Evolutionary conservation across 2,329 filamentous ascomycete species (phyloP), one percentile per base, ranked within the genome.

Genomic region (Calonectria pseudoreteaudii): DNA sequence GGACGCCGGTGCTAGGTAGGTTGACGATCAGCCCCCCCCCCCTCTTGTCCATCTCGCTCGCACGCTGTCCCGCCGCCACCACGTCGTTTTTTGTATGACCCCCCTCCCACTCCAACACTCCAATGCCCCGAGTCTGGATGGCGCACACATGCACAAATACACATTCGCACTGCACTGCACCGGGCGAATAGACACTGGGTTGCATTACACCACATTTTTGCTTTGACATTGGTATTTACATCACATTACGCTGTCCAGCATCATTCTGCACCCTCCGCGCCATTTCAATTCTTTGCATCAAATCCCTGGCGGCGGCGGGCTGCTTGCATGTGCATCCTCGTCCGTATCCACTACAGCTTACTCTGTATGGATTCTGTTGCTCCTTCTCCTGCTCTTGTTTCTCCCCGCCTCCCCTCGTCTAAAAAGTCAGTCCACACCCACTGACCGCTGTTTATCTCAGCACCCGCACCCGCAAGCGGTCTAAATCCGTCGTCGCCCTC

Each of bases 401-500:
- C 75, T 73, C 23, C 68, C 72, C 47, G 44, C 70, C 75, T 70
- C 62, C 62, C 66, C 71, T 76, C 75, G 75, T 38, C 66, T 64
- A 64, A 68, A 80, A 76, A 73, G 70, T 80, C 77, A 78, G 75
- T 78, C 78, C 78, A 80, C 78, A 80, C 77, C 56, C 73, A 77
- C 79, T 81, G 79, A 81, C 78, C 78, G 79, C 78, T 78, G 74
- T 79, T 80, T 79, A 79, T 78, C 60, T 75, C 70, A 81, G 78
- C 76, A 76, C 68, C 70, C 81, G 78, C 76, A 76, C 68, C 73
- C 90, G 90, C 80, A 90, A 88, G 84, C 89, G 88, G 74, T 89
- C 90, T 71, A 92, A 88, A 82, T 91, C 87, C 66, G 79, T 88
- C 50, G 86, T 86, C 66, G 86, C 89, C 60, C 83, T 92, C 81